These are phyloP conservation scores for Allantophomopsis lycopodina DNA, from an alignment of 2,329 filamentous ascomycete species.

Conservation along the genomic window DNA sequence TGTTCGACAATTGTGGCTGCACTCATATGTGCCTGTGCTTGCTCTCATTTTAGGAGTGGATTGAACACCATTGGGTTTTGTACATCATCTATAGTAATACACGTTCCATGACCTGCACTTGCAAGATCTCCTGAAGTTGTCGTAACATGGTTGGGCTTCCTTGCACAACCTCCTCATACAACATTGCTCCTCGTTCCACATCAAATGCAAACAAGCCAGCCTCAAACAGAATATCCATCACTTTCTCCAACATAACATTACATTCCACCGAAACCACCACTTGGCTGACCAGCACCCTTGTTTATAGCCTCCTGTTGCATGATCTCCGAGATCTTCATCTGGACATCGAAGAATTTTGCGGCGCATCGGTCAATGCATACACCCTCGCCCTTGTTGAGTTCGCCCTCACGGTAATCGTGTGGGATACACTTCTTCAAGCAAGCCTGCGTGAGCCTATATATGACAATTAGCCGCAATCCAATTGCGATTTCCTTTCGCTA, in stretches of 20 bases:
- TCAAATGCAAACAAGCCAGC: neutral
- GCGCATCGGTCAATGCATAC: slow-evolving; percentile 97
- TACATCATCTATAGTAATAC: slow-evolving; percentile 1
- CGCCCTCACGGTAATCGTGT: slow-evolving; percentile 81
- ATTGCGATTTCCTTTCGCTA: too few species aligned
- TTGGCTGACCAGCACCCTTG: slow-evolving; percentile 38
- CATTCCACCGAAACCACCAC: slow-evolving; percentile 24
- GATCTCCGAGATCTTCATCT: slow-evolving; percentile 93
- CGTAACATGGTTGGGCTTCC: neutral
- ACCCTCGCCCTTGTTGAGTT: slow-evolving; percentile 97
- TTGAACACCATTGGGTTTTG: neutral
- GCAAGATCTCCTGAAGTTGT: too few species aligned
- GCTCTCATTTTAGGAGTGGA: neutral
- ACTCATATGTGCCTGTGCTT: too few species aligned
- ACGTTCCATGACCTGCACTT: neutral
- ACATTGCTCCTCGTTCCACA: neutral
- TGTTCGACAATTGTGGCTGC: too few species aligned
- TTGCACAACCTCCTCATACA: neutral
- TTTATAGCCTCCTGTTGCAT: slow-evolving; percentile 78
- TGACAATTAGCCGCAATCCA: slow-evolving; percentile 2
- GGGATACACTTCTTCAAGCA: slow-evolving; percentile 94
- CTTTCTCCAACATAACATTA: neutral
- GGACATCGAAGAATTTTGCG: slow-evolving; percentile 96
- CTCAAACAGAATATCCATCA: neutral
- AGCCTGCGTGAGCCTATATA: slow-evolving; percentile 63